These are phyloP conservation scores for Clitopilus hobsonii DNA, from an alignment of 768 basidiomycete species.

Conservation along the genomic window DNA sequence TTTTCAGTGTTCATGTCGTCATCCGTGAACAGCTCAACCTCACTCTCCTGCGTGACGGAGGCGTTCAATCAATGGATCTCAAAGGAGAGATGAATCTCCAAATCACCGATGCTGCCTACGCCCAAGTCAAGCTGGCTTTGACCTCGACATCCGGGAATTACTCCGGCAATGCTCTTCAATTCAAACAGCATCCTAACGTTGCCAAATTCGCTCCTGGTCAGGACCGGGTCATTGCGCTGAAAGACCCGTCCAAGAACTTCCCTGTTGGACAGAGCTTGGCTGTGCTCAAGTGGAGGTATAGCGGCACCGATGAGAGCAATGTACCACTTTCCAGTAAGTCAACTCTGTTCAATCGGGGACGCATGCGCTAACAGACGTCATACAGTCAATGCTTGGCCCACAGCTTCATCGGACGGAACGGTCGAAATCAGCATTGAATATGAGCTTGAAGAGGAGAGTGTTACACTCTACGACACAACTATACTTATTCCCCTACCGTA, in stretches of 20 bases:
- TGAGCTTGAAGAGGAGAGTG: conserved; percentile 82
- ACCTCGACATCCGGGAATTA: conserved; percentile 51
- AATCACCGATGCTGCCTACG: conserved; percentile 69
- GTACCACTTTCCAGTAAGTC: conserved; percentile 85
- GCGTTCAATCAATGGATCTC: conserved; percentile 84
- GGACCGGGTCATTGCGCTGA: conserved; percentile 66
- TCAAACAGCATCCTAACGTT: conserved; percentile 96
- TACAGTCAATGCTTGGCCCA: conserved; percentile 95
- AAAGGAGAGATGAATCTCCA: conserved; percentile 94
- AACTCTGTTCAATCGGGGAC: not conserved
- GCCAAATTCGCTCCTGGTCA: conserved; percentile 75
- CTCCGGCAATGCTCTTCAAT: conserved; percentile 69
- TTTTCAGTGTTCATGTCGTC: conserved; percentile 72
- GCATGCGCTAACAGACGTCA: not conserved
- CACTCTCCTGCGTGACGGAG: conserved; percentile 85
- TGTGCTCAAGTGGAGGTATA: conserved; percentile 91
- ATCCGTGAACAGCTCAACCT: conserved; percentile 83
- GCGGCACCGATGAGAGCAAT: conserved; percentile 85
- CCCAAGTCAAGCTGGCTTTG: conserved; percentile 69
- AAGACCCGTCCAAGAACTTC: conserved; percentile 79
- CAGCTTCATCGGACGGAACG: conserved; percentile 86
- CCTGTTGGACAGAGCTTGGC: conserved; percentile 83
- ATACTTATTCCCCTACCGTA: conserved; percentile 94
- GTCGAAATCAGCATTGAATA: conserved; percentile 97
- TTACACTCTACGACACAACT: conserved; percentile 78